Base-by-base conservation (phyloP, 208 protist genomes). In the Leishmania arabica region DNA sequence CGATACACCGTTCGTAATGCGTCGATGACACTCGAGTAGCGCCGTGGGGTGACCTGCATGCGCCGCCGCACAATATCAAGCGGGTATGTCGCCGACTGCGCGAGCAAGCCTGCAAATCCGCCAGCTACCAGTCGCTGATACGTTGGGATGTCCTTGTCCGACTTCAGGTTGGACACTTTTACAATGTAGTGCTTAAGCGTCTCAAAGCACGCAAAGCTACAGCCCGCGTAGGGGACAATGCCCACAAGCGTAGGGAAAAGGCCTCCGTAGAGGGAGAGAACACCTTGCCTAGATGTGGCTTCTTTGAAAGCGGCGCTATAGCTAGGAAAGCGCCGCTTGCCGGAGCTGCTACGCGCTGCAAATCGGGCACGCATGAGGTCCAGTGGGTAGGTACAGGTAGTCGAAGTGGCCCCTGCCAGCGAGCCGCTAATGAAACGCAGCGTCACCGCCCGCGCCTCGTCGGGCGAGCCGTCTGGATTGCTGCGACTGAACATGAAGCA, bases 141-240 rank as follows among this genome's bases (percentile, higher is more conserved):
- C 13, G 92, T 90, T 17, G 87, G 80, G 45, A 98, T 95, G 17
- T 90, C 88, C 64, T 91, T 91, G 45, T 96, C 92, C 62, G 86
- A 91, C n/a, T 86, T 66, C 31, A 96, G 86, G 53, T 85, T 75
- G 21, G 86, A 80, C 66, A 75, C 84, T 75, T 81, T 75, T 75
- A 92, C 86, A 78, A 95, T 88, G 79, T 91, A 89, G 66, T 85
- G 81, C 88, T 98, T 98, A 54, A 98, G 80, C 27, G 92, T 96
- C 71, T 98, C 97, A 81, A 97, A 98, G 81, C 92, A 96, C 34
- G 95, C 92, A 85, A 99, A 99, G 64, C 92, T 97, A 82, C 95
- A 94, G 56, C 97, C 97, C 15, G 98, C 96, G 88, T 99, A 99
- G 11, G 97, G 97, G 42, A 98, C 89, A 70, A 99, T 98, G 79